These are phyloP conservation scores for Boletus insuetus DNA, from an alignment of 768 basidiomycete species.

Conservation along the genomic window DNA sequence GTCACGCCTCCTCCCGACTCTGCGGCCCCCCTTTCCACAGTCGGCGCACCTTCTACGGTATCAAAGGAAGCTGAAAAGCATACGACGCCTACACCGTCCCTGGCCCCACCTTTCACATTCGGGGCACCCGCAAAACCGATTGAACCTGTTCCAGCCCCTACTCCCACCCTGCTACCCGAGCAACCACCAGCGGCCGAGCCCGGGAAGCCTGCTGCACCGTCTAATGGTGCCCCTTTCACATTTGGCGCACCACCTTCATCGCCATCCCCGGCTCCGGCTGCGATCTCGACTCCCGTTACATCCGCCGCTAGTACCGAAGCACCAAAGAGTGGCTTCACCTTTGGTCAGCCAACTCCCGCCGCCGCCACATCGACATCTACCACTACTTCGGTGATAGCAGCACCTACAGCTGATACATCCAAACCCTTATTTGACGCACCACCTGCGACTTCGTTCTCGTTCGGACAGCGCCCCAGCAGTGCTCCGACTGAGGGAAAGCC, in stretches of 20 bases:
- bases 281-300: conserved; percentile 7
- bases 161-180: conserved; percentile 8
- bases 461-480: conserved; percentile 34
- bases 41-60: conserved; percentile 5
- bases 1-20: conserved; percentile 1
- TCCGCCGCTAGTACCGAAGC: conserved; percentile 21
- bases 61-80: conserved; percentile 21
- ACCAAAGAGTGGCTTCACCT: conserved; percentile 34
- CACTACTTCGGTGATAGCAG: conserved; percentile 2
- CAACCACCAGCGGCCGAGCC: conserved; percentile 4
- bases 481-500: conserved; percentile 26
- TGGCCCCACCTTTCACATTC: conserved; percentile 29
- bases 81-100: conserved; percentile 2
- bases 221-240: conserved; percentile 17
- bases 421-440: conserved; percentile 42
- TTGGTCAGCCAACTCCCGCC: conserved; percentile 24
- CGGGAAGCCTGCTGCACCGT: conserved; percentile 5
- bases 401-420: conserved; percentile 33
- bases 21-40: conserved; percentile 1
- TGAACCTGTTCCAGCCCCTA: no score
- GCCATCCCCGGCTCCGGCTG: conserved; percentile 1
- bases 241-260: conserved; percentile 25
- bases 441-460: conserved; percentile 39
- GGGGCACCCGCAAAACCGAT: conserved; percentile 20
- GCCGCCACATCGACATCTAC: conserved; percentile 5